These are phyloP conservation scores for Trametes cubensis DNA, from an alignment of 768 basidiomycete genomes.

Conservation along the genomic window DNA sequence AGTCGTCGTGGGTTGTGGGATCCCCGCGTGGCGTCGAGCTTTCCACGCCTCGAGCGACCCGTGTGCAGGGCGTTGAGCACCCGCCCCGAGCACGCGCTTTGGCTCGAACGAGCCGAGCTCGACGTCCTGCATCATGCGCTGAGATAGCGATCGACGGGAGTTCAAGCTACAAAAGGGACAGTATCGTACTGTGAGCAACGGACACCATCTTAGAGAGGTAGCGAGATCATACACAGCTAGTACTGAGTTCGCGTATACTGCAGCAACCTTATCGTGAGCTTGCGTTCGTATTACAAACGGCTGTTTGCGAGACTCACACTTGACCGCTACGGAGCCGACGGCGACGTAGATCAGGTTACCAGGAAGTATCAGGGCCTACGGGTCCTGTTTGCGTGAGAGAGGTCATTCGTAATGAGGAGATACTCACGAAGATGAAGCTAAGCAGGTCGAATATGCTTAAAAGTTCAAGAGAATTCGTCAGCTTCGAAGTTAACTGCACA, in stretches of 20 bases:
- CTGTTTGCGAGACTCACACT: neutral
- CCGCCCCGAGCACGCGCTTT: too few species aligned
- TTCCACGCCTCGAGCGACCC: too few species aligned
- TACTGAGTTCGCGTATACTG: slow-evolving; percentile 13
- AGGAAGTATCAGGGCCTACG: slow-evolving; percentile 2
- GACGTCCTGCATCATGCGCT: neutral
- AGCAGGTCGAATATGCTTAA: neutral
- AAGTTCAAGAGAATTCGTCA: neutral
- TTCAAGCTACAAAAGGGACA: neutral
- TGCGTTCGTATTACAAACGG: too few species aligned
- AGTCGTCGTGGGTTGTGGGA: too few species aligned
- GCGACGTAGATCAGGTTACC: slow-evolving; percentile 3
- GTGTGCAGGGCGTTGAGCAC: too few species aligned
- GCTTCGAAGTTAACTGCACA: neutral
- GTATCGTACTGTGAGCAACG: too few species aligned
- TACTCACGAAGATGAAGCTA: neutral
- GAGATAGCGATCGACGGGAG: neutral
- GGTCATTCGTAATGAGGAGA: neutral
- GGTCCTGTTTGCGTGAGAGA: too few species aligned
- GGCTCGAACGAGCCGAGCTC: neutral
- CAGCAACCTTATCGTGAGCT: too few species aligned
- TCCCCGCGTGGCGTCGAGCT: too few species aligned
- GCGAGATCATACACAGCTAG: slow-evolving; percentile 4
- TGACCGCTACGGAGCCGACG: neutral
- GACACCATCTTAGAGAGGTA: too few species aligned